A percentile compares a stretch with the other conserved stretches of the same genome.
Evolutionary conservation across 2,329 filamentous ascomycete species (phyloP).

Genomic region (Fusarium incarnatum): DNA sequence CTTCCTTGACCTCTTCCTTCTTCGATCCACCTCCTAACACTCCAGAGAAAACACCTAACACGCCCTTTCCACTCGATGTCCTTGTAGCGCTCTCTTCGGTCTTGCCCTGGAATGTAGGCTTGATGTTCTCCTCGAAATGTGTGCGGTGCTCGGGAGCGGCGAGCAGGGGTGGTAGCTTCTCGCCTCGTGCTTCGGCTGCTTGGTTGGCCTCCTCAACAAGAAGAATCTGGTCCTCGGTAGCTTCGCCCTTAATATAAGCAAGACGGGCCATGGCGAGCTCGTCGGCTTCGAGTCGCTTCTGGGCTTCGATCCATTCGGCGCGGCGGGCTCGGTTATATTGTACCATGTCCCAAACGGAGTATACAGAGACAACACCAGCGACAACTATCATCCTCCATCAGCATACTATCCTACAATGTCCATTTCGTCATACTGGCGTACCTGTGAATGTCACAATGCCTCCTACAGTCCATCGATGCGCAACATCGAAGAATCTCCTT

Average conservation of each 20-base stretch:
- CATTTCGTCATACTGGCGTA: conserved; percentile 48
- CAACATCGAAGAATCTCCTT: conserved; percentile 65
- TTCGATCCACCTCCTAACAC: conserved; percentile 46
- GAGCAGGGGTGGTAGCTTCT: conserved; percentile 64
- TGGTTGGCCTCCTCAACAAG: conserved; percentile 69
- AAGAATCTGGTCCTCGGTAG: conserved; percentile 65
- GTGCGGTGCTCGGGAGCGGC: conserved; percentile 56
- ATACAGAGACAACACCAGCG: conserved; percentile 66
- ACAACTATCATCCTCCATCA: conserved; percentile 56
- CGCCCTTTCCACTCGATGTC: conserved; percentile 50
- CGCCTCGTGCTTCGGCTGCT: conserved; percentile 58
- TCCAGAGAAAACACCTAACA: conserved; percentile 52
- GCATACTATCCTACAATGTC: background rate
- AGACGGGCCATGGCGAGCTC: conserved; percentile 67
- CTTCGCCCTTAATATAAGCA: conserved; percentile 69
- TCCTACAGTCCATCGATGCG: conserved; percentile 66
- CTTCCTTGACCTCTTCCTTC: conserved; percentile 29
- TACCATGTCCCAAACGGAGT: conserved; percentile 72
- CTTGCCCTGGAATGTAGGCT: conserved; percentile 47
- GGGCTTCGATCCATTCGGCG: conserved; percentile 67
- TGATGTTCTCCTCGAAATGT: conserved; percentile 52
- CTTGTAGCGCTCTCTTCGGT: conserved; percentile 34
- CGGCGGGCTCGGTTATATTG: conserved; percentile 70
- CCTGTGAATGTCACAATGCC: conserved; percentile 68
- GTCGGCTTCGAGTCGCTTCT: conserved; percentile 65